Evolutionary conservation across 306 rosid genomes (phyloP), one percentile per base, ranked within the genome.

Genomic region (Cucumis cinereus): DNA sequence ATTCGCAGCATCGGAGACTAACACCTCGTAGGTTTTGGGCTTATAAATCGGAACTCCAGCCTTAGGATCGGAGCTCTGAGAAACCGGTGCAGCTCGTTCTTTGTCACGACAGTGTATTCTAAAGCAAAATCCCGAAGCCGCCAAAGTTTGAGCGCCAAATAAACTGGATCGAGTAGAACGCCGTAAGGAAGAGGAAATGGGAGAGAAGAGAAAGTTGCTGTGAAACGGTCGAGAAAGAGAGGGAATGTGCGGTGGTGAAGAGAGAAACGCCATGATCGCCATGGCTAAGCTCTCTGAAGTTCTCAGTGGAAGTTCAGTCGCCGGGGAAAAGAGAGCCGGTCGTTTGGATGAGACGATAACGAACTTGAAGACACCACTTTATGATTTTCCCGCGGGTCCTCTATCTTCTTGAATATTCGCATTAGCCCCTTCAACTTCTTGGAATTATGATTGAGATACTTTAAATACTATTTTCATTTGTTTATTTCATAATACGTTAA

Each of bases 1-100:
- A 50, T 79, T 87, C 6, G 97, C 92, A 45, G 98, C 97, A 73
- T 93, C 97, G 2, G 88, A 66, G 61, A 86, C 89, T 4, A 94
- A 90, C 74, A 91, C 92, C 78, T 91, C 82, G 59, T 94, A 94
- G 20, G 97, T 91, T 73, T 91, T 91, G 10, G 97, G 98, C 75
- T 94, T 94, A 83, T 94, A 94, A 53, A 94, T 73, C 0, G 98
- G 4, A 0, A 94, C 93, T 0, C 98, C 98, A 0, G 84, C 87
- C 69, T 86, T 91, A 4, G 90, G 92, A 75, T 87, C 82, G 10
- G 24, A 24, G 11, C 57, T 78, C 11, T 76, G 20, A 52, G 80
- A 22, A 7, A 80, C 36, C 30, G 85, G 52, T 40, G 84, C 77
- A 59, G 85, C 78, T 54, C 75, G 66, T 78, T 86, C 86, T 79